These are phyloP conservation scores for Penicillium lividum DNA, from an alignment of 495 filamentous ascomycete genomes.

Conservation along the genomic window DNA sequence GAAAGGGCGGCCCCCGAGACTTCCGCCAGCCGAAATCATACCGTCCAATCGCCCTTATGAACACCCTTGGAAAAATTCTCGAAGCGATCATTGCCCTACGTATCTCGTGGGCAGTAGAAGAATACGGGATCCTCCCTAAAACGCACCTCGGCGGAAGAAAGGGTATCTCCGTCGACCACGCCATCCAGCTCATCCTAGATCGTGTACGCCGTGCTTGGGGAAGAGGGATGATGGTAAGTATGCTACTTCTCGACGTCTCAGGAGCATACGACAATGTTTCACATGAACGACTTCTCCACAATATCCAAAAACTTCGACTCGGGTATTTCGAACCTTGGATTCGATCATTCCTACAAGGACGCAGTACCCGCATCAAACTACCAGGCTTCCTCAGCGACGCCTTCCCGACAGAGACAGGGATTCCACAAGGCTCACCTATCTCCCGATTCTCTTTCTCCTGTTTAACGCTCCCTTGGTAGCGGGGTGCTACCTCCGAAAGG, in stretches of 20 bases:
- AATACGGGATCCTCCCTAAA: conserved; percentile 13
- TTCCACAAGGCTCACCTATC: no score
- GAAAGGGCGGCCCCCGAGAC: neutral
- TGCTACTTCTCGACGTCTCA: neutral
- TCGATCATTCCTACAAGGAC: neutral
- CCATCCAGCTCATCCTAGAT: neutral
- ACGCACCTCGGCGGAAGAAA: neutral
- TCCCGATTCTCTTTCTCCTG: no score
- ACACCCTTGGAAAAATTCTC: conserved; percentile 30
- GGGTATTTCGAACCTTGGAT: neutral
- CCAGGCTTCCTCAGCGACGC: no score
- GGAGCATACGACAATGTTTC: neutral
- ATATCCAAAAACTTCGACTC: neutral
- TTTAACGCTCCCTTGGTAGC: no score
- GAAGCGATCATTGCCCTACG: conserved; percentile 34
- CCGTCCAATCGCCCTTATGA: neutral
- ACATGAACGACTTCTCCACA: neutral
- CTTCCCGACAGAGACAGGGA: no score
- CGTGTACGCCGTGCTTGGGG: no score
- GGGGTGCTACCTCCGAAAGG: no score
- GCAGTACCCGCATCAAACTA: neutral
- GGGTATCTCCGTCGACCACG: neutral
- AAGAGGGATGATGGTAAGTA: neutral
- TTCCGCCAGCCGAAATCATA: neutral
- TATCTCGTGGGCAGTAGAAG: conserved; percentile 27